Evolutionary conservation across 495 filamentous ascomycete species (phyloP).

Genomic region (Parachaetomium inaequale): DNA sequence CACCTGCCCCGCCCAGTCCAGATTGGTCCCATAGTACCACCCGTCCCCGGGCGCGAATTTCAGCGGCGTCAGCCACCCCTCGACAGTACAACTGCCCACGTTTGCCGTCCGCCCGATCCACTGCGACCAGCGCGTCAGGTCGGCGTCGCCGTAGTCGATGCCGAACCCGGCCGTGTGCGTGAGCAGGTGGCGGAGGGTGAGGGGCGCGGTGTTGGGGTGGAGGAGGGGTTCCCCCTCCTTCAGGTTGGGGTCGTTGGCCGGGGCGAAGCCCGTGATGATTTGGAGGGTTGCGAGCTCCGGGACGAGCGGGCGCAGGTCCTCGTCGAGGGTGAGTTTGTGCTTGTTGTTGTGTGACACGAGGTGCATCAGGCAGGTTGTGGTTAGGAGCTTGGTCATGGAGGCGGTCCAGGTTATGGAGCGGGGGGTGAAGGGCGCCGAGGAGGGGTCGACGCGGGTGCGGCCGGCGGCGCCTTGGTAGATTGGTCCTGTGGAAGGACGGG

Average conservation of each 20-base stretch:
- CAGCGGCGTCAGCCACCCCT: slow-evolving; percentile 33
- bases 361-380: slow-evolving; percentile 33
- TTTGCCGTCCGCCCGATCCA: slow-evolving; percentile 21
- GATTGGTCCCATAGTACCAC: slow-evolving; percentile 32
- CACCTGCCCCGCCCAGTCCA: slow-evolving; percentile 34
- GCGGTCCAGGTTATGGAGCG: slow-evolving; percentile 51
- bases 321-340: slow-evolving; percentile 37
- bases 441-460: slow-evolving; percentile 10
- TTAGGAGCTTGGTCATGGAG: slow-evolving; percentile 39
- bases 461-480: slow-evolving; percentile 30
- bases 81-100: slow-evolving; percentile 18
- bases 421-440: slow-evolving; percentile 30
- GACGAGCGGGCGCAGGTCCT: slow-evolving; percentile 29
- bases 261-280: slow-evolving; percentile 29
- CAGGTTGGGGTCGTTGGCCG: slow-evolving; percentile 6
- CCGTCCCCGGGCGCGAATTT: slow-evolving; percentile 30
- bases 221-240: slow-evolving; percentile 25
- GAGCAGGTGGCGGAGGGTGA: slow-evolving; percentile 35
- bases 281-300: slow-evolving; percentile 33
- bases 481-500: slow-evolving; percentile 9
- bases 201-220: slow-evolving; percentile 22
- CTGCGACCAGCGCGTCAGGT: slow-evolving; percentile 27
- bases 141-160: slow-evolving; percentile 27
- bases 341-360: slow-evolving; percentile 35
- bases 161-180: slow-evolving; percentile 33